Evolutionary conservation across 371 early-diverging fungal species (phyloP).

Genomic region (Syncephalastrum sp.): DNA sequence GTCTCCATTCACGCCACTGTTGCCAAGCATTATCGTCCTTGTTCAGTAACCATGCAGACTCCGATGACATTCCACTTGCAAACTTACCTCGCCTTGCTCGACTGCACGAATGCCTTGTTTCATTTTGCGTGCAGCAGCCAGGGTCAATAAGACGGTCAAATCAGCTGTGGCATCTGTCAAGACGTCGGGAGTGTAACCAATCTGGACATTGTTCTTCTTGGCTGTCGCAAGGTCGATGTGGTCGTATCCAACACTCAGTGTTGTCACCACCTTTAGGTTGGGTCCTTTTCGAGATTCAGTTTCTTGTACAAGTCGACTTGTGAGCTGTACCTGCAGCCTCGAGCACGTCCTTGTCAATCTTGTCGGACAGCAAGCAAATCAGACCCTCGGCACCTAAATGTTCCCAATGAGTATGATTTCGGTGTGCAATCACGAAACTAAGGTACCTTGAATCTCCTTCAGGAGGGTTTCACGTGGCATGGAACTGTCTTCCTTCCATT

Average conservation of each 20-base stretch:
- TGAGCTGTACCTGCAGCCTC: conserved; percentile 47
- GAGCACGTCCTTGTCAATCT: conserved; percentile 66
- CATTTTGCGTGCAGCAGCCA: conserved; percentile 71
- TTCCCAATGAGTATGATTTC: not conserved
- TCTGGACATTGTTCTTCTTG: conserved; percentile 43
- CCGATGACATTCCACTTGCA: too few relatives aligned
- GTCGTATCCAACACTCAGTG: conserved; percentile 83
- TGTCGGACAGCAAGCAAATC: conserved; percentile 67
- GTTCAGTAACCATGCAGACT: too few relatives aligned
- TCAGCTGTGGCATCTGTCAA: conserved; percentile 90
- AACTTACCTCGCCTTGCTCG: conserved; percentile 43
- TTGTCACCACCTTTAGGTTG: conserved; percentile 63
- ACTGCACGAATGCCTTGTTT: conserved; percentile 60
- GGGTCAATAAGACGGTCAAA: conserved; percentile 69
- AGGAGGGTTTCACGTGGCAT: conserved; percentile 31
- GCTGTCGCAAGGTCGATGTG: conserved; percentile 67
- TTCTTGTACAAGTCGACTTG: not conserved
- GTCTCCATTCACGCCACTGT: conserved; percentile 64
- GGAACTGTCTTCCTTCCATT: conserved; percentile 30
- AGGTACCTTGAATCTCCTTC: conserved; percentile 27
- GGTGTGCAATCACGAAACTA: not conserved
- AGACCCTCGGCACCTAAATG: conserved; percentile 54
- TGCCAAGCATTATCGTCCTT: too few relatives aligned
- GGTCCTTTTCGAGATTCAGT: conserved; percentile 28
- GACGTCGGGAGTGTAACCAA: conserved; percentile 89